Conservation (phyloP, 441 rosid species). For the Biscutella auriculata region DNA sequence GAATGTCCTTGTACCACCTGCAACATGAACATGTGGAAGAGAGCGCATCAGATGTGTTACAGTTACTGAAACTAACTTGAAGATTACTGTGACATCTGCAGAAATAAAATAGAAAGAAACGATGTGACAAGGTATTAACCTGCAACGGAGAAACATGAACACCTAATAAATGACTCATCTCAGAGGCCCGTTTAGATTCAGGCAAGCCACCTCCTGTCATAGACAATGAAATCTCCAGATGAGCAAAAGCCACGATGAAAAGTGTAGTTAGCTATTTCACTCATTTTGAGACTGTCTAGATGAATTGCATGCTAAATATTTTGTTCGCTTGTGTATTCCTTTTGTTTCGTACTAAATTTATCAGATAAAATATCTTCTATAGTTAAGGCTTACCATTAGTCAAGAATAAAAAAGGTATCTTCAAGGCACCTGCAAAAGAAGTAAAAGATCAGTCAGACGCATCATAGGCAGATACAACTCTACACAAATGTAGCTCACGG, state of each 20-base stretch:
- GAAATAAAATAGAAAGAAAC: background rate
- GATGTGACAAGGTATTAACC: constrained; percentile 27
- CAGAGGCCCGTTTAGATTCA: constrained; percentile 69
- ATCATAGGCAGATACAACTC: background rate
- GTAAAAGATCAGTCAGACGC: background rate
- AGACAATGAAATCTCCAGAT: background rate
- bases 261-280: background rate
- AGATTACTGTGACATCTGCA: background rate
- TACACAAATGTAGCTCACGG: background rate
- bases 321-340: too few species aligned
- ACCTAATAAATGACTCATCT: constrained; percentile 48
- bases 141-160: constrained; percentile 46
- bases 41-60: background rate
- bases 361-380: too few species aligned
- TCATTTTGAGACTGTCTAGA: background rate
- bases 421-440: constrained; percentile 37
- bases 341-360: too few species aligned
- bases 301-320: too few species aligned
- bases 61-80: background rate
- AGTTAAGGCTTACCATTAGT: constrained; percentile 82
- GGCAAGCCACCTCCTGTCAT: constrained; percentile 66
- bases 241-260: background rate
- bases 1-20: constrained; percentile 82
- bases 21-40: constrained; percentile 5
- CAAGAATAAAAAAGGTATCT: constrained; percentile 59